A percentile compares a stretch with the other conserved stretches of the same genome.
Evolutionary conservation across 805 yeast species (phyloP).

Genomic region (Saccharomycopsis microspora): DNA sequence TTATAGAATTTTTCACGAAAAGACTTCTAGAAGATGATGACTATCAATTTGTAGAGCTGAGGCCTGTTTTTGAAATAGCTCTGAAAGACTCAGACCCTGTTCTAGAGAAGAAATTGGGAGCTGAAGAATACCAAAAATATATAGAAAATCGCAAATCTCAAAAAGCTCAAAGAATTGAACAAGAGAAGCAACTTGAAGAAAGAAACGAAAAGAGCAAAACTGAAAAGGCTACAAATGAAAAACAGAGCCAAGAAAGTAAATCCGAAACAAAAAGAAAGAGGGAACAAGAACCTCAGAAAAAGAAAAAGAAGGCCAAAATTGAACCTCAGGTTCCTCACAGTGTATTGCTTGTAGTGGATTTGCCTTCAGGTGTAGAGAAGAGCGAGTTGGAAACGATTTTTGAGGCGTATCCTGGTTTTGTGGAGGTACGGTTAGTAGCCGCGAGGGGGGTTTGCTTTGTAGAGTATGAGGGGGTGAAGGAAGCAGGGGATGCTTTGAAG

Average conservation of each 20-base stretch:
- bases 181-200: neutral
- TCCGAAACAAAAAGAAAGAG: conserved; percentile 11
- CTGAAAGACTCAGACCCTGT: conserved; percentile 20
- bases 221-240: conserved; percentile 12
- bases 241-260: conserved; percentile 10
- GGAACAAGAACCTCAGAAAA: neutral
- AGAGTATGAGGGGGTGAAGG: conserved; percentile 51
- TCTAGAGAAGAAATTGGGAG: conserved; percentile 14
- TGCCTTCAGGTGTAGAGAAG: conserved; percentile 35
- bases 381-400: conserved; percentile 35
- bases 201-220: conserved; percentile 13
- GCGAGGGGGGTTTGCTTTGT: conserved; percentile 68
- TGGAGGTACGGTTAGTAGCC: conserved; percentile 54
- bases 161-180: conserved; percentile 15
- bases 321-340: conserved; percentile 40
- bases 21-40: conserved; percentile 14
- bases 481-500: conserved; percentile 33
- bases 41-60: conserved; percentile 13
- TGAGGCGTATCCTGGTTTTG: conserved; percentile 43
- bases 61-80: conserved; percentile 19
- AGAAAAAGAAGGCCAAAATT: conserved; percentile 16
- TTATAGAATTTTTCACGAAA: conserved; percentile 23
- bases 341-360: conserved; percentile 51
- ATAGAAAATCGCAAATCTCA: conserved; percentile 16
- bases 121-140: conserved; percentile 15